Base-by-base conservation (phyloP, 2,329 filamentous ascomycete species). In the Fusarium papillatum region DNA sequence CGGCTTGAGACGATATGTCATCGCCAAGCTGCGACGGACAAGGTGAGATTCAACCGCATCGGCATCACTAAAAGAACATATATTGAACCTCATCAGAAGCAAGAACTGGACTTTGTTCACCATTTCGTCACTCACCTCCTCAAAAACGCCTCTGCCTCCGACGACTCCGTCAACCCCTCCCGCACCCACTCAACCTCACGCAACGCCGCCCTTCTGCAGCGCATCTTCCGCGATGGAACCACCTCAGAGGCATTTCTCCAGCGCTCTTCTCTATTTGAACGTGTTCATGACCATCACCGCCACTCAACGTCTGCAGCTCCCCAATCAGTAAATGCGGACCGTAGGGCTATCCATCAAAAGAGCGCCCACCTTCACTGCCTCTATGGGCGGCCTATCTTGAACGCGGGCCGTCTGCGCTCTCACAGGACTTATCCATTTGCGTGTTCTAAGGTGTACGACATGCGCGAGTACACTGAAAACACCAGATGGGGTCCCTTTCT, bases 401-500 rank as follows among this genome's bases (percentile, higher is more conserved):
- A 82, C 36, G 72, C 81, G 29, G 82, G 83, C n/a, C 80, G 83
- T 34, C 82, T 83, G 14, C 77, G 84, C 16, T 82, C 81, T 9
- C 81, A 80, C 17, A 80, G 81, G 19, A 86, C 85, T 2, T 92
- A 91, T 80, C 90, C 91, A 2, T 92, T 88, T 75, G 94, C 94
- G 2, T 89, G 91, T 66, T 90, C 91, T 57, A 90, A 90, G 72
- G 93, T 96, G 5, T 96, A 96, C 76, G 94, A 96, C 80, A 83
- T 96, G 60, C 87, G 94, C 1, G 88, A 93, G 75, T 94, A 95
- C 82, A 93, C 90, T 0, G 81, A 85, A 3, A 81, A 83, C 31
- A 93, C 89, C 1, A 81, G 87, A 41, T 96, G 94, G 94, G 94
- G 94, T 0, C 94, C 94, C 0, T 96, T 95, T 78, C 84, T 89